Conservation (phyloP, 1,284 basidiomycete species). For the Cutaneotrichosporon mucoides region DNA sequence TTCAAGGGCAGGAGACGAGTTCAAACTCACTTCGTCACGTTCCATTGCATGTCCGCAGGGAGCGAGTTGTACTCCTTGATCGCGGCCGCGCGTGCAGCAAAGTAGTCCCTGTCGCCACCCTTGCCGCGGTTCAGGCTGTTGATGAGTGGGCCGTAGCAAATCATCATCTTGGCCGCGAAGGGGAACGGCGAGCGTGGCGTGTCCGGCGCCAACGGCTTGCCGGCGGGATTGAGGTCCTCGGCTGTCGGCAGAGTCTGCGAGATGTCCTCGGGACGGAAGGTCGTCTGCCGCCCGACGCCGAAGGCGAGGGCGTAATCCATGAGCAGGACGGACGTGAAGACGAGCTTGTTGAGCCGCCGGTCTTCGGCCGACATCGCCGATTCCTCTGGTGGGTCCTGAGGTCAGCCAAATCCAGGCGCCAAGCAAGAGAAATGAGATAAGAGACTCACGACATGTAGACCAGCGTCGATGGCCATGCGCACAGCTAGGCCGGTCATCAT, state of each 20-base stretch:
- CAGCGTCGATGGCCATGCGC: conserved; percentile 31
- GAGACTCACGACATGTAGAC: conserved; percentile 20
- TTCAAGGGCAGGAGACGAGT: background rate
- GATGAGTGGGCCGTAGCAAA: conserved; percentile 23
- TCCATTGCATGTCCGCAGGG: conserved; percentile 32
- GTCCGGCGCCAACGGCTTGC: background rate
- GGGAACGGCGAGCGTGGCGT: conserved; percentile 24
- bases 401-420: background rate
- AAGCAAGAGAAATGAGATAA: no score
- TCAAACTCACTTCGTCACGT: conserved; percentile 19
- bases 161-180: conserved; percentile 28
- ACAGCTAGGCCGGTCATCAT: conserved; percentile 35
- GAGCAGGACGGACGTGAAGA: conserved; percentile 29
- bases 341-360: conserved; percentile 25
- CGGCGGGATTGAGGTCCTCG: conserved; percentile 3
- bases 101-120: conserved; percentile 1
- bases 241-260: conserved; percentile 18
- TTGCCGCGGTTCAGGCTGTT: conserved; percentile 23
- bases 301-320: conserved; percentile 32
- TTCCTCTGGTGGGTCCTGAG: conserved; percentile 4
- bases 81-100: conserved; percentile 12
- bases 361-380: conserved; percentile 18
- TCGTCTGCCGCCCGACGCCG: conserved; percentile 29
- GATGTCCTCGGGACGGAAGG: conserved; percentile 30
- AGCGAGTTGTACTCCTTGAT: conserved; percentile 24